These are phyloP conservation scores for Yamadazyma laniorum DNA, from an alignment of 805 yeast genomes.

Conservation along the genomic window DNA sequence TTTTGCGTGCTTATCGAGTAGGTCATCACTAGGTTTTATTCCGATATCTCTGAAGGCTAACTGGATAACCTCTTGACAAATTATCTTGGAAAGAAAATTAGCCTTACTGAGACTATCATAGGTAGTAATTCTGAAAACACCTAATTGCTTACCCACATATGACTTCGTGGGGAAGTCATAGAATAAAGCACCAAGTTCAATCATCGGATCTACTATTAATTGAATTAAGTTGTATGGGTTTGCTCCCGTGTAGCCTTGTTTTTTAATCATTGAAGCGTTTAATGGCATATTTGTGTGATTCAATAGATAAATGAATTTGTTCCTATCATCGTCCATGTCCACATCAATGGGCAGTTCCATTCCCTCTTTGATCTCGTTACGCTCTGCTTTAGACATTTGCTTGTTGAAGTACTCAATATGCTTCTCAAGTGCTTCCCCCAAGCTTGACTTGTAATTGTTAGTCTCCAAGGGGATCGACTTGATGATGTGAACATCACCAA, in stretches of 20 bases:
- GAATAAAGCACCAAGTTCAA: constrained; percentile 47
- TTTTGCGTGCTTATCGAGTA: constrained; percentile 38
- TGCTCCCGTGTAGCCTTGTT: constrained; percentile 30
- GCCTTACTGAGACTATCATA: constrained; percentile 50
- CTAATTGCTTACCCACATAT: constrained; percentile 48
- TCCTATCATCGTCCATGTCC: constrained; percentile 21
- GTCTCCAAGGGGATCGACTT: constrained; percentile 46
- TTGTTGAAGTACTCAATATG: constrained; percentile 36
- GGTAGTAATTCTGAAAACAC: constrained; percentile 50
- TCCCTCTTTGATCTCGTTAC: constrained; percentile 22
- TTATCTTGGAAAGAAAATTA: constrained; percentile 45
- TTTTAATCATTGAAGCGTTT: constrained; percentile 30
- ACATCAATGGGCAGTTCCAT: constrained; percentile 12
- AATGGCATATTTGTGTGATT: constrained; percentile 31
- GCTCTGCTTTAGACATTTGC: constrained; percentile 9
- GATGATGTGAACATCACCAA: constrained; percentile 50
- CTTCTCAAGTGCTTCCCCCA: constrained; percentile 38
- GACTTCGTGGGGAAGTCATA: constrained; percentile 33
- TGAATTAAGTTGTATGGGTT: constrained; percentile 34
- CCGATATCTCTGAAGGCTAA: constrained; percentile 46
- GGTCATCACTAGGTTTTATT: constrained; percentile 29
- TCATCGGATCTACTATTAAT: constrained; percentile 30
- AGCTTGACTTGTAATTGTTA: constrained; percentile 44
- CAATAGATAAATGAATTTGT: constrained; percentile 11
- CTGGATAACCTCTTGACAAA: constrained; percentile 49